Conservation (phyloP, 495 filamentous ascomycete species). For the Aspergillus homomorphus region DNA sequence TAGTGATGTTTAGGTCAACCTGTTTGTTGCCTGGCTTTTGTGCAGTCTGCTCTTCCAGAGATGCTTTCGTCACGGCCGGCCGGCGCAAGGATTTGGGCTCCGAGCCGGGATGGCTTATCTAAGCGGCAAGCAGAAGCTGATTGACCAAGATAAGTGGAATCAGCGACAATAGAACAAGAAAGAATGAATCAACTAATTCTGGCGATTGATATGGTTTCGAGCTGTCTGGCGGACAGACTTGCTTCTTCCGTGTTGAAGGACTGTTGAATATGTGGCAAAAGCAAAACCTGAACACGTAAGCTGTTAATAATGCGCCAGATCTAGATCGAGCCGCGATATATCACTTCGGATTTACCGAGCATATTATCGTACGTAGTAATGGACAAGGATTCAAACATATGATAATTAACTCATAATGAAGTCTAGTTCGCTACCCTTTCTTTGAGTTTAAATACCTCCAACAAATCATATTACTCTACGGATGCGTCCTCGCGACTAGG, state of each 20-base stretch:
- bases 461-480: no score
- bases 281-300: not conserved
- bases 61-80: constrained; percentile 12
- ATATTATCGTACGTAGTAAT: no score
- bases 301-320: not conserved
- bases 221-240: not conserved
- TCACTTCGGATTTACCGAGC: no score
- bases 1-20: constrained; percentile 2
- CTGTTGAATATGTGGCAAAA: not conserved
- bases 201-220: no score
- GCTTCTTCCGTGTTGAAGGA: not conserved
- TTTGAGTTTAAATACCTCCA: no score
- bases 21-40: constrained; percentile 10
- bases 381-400: no score
- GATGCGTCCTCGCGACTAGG: constrained; percentile 26
- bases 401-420: no score
- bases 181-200: no score
- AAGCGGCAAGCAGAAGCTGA: constrained; percentile 20
- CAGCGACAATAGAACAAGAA: not conserved
- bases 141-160: no score
- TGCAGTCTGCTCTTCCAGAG: constrained; percentile 16
- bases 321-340: not conserved
- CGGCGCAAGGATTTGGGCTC: constrained; percentile 22
- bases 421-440: no score
- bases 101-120: constrained; percentile 24